Evolutionary conservation across 805 yeast genomes (phyloP).

Genomic region (Spathaspora girioi): DNA sequence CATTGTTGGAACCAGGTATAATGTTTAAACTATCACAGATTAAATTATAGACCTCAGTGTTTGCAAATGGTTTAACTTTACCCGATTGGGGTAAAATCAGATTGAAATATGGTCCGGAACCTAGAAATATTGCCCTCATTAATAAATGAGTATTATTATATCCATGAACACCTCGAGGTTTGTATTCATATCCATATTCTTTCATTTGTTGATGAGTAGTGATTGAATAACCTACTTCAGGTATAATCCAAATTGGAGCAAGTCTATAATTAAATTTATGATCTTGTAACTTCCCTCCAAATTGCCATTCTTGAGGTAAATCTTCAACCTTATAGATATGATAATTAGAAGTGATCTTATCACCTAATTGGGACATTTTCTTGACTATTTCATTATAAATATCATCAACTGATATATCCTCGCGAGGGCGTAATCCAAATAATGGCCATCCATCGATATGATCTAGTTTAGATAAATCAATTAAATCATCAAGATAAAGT

Average conservation of each 20-base stretch:
- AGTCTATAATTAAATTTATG: slow-evolving; percentile 54
- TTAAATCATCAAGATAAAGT: slow-evolving; percentile 67
- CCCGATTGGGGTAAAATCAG: slow-evolving; percentile 18
- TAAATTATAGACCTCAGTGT: slow-evolving; percentile 70
- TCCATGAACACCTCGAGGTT: slow-evolving; percentile 82
- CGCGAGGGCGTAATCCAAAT: slow-evolving; percentile 64
- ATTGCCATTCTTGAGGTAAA: slow-evolving; percentile 50
- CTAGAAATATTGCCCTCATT: slow-evolving; percentile 82
- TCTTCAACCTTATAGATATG: slow-evolving; percentile 52
- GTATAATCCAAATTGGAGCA: slow-evolving; percentile 85
- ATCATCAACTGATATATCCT: slow-evolving; percentile 31
- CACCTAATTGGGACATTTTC: slow-evolving; percentile 23
- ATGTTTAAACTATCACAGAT: slow-evolving; percentile 60
- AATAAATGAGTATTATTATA: slow-evolving; percentile 71
- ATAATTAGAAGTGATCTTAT: slow-evolving; percentile 26
- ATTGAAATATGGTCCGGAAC: slow-evolving; percentile 74
- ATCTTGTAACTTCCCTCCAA: slow-evolving; percentile 38
- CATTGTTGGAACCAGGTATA: slow-evolving; percentile 58
- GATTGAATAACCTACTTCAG: slow-evolving; percentile 75
- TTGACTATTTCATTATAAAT: slow-evolving; percentile 41
- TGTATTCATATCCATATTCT: slow-evolving; percentile 44
- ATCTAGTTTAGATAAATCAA: slow-evolving; percentile 52
- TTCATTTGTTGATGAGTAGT: slow-evolving; percentile 59
- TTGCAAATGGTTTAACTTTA: slow-evolving; percentile 61
- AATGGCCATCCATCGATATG: slow-evolving; percentile 85